phyloP scores from a whole-genome alignment of 1,284 basidiomycete species.

The Ustilago loliicola region DNA sequence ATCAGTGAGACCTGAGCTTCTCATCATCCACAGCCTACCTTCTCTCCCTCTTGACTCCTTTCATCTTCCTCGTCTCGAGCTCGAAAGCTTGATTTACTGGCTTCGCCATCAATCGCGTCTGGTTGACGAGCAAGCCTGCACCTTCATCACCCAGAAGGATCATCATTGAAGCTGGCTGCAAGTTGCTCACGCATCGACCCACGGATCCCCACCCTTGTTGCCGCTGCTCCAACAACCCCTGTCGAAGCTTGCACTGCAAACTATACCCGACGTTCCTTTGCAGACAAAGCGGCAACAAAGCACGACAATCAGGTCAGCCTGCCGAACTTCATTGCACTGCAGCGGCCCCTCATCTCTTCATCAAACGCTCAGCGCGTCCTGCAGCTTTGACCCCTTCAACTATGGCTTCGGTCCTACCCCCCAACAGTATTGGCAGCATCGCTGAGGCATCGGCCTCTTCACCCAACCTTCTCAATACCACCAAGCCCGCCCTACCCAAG shows the following conservation, averaged over 20 bases:
- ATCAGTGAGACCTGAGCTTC: background rate
- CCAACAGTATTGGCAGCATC: background rate
- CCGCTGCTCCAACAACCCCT: no score
- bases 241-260: no score
- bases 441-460: background rate
- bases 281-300: background rate
- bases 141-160: background rate
- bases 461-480: background rate
- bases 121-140: no score
- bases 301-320: background rate
- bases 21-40: no score
- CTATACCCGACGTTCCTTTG: no score
- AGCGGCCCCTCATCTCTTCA: conserved; percentile 1
- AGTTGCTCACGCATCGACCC: no score
- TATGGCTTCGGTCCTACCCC: background rate
- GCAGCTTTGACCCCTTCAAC: background rate
- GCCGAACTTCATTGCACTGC: conserved; percentile 1
- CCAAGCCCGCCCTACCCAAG: conserved; percentile 12
- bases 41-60: background rate
- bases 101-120: no score
- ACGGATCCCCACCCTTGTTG: no score
- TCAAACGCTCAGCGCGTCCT: background rate
- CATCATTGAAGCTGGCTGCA: background rate
- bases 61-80: background rate
- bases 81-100: no score